Evolutionary conservation across 208 protist genomes (phyloP).

Genomic region (Novymonas esmeraldas): DNA sequence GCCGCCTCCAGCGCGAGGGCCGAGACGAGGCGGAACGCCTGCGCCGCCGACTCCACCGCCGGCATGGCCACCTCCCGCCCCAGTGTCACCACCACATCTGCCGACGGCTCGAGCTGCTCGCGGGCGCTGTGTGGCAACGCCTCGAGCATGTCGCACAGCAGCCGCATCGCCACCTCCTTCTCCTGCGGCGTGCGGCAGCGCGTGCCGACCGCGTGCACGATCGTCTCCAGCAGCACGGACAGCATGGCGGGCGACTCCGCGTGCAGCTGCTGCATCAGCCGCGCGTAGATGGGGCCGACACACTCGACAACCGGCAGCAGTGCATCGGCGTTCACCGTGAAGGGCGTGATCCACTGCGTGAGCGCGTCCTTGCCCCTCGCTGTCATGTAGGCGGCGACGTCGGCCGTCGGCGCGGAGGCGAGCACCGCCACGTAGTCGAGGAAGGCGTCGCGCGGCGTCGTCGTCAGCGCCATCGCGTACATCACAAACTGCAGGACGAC

Average conservation of each 20-base stretch:
- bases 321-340: conserved; percentile 70
- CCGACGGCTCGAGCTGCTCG: conserved; percentile 7
- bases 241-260: conserved; percentile 26
- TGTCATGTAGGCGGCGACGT: conserved; percentile 40
- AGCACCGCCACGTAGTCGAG: conserved; percentile 69
- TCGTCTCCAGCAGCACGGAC: conserved; percentile 43
- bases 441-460: conserved; percentile 35
- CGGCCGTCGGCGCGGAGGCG: conserved; percentile 37
- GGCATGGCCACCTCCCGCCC: conserved; percentile 69
- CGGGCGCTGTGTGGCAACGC: conserved; percentile 26
- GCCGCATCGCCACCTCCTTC: conserved; percentile 67
- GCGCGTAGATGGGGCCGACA: conserved; percentile 46
- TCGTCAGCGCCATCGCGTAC: conserved; percentile 82
- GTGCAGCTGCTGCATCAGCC: conserved; percentile 46
- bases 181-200: conserved; percentile 75
- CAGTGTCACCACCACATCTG: conserved; percentile 49
- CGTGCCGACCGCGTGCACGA: conserved; percentile 47
- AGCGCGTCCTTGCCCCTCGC: conserved; percentile 66
- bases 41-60: conserved; percentile 50
- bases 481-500: conserved; percentile 55
- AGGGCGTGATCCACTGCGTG: conserved; percentile 64
- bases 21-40: conserved; percentile 65
- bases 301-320: conserved; percentile 51
- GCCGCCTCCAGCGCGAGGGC: conserved; percentile 45
- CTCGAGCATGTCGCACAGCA: conserved; percentile 57